These are phyloP conservation scores for Scleroderma citrinum DNA, from an alignment of 768 basidiomycete genomes.

Conservation along the genomic window DNA sequence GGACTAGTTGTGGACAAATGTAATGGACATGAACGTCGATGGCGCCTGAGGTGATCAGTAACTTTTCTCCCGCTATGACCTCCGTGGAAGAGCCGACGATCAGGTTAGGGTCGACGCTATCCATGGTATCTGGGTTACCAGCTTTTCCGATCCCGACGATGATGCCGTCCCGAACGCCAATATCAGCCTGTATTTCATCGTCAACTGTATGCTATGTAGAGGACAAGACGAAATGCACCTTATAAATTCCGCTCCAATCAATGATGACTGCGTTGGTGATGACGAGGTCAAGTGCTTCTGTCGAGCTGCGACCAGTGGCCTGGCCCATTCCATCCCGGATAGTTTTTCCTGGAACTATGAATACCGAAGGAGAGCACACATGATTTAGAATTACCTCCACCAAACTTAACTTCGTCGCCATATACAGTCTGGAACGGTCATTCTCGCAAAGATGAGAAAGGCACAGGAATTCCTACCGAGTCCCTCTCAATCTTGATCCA, in stretches of 20 bases:
- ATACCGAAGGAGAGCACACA: background rate
- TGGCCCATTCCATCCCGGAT: conserved; percentile 98
- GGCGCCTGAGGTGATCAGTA: conserved; percentile 90
- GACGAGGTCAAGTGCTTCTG: conserved; percentile 78
- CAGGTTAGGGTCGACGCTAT: conserved; percentile 62
- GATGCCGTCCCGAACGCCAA: conserved; percentile 78
- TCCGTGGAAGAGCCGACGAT: conserved; percentile 90
- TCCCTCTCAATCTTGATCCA: conserved; percentile 94
- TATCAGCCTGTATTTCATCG: conserved; percentile 67
- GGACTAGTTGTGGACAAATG: conserved; percentile 91
- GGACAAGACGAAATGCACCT: conserved; percentile 39
- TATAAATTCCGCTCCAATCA: conserved; percentile 95
- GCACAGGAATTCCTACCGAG: conserved; percentile 37
- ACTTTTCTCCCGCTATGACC: conserved; percentile 91
- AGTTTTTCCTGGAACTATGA: conserved; percentile 59
- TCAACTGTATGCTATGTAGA: conserved; percentile 2
- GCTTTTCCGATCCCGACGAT: conserved; percentile 95
- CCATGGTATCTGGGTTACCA: conserved; percentile 94
- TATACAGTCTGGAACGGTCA: conserved; percentile 57
- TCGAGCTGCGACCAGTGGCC: conserved; percentile 61
- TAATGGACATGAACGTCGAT: conserved; percentile 92
- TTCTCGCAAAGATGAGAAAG: background rate
- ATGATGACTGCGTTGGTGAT: conserved; percentile 94
- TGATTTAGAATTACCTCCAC: conserved; percentile 57
- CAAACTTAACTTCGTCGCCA: conserved; percentile 97